phyloP scores from a whole-genome alignment of 1,284 basidiomycete genomes.

The Cryptococcus hybrid region DNA sequence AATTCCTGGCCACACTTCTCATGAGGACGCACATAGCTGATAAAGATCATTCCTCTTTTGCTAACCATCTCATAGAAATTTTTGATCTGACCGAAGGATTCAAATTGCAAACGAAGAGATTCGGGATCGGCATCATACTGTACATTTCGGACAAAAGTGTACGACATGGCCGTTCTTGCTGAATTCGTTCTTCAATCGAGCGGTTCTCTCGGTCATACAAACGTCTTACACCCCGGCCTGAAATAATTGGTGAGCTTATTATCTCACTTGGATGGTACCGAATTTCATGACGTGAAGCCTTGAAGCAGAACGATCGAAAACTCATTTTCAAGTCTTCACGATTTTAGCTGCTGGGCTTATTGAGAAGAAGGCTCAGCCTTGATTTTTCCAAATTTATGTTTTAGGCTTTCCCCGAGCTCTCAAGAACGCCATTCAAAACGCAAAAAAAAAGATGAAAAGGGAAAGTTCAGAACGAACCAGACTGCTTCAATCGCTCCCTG shows the following conservation, averaged over 20 bases:
- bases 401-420: no score
- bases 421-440: no score
- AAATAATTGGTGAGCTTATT: background rate
- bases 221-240: conserved; percentile 66
- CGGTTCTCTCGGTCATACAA: conserved; percentile 15
- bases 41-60: conserved; percentile 94
- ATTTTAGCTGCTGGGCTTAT: no score
- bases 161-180: conserved; percentile 58
- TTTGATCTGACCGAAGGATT: conserved; percentile 90
- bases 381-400: no score
- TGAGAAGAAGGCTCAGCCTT: no score
- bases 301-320: background rate
- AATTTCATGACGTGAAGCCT: background rate
- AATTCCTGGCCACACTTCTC: background rate
- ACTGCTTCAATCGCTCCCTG: no score
- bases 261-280: background rate
- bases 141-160: conserved; percentile 94
- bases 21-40: conserved; percentile 79
- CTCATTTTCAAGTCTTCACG: no score
- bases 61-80: conserved; percentile 94
- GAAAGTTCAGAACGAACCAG: no score
- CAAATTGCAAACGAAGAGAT: conserved; percentile 79
- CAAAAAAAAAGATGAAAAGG: no score
- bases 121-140: conserved; percentile 92
- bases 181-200: conserved; percentile 21